Conservation (phyloP, 2,329 filamentous ascomycete genomes). For the Raffaelea arxii region DNA sequence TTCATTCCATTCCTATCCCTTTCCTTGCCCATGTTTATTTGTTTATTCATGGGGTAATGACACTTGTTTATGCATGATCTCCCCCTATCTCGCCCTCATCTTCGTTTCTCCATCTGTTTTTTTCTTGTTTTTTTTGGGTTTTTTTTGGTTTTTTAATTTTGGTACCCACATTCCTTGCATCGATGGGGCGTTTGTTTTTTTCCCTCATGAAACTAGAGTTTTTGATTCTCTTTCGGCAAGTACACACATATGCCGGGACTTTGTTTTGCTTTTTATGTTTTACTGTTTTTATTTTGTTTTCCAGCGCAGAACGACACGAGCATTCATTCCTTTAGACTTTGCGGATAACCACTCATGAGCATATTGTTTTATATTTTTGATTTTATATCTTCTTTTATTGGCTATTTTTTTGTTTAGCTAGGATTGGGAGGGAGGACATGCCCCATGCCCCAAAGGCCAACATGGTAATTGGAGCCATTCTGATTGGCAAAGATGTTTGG, state of each 20-base stretch:
- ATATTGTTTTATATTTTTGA: neutral
- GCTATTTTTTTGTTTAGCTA: no score
- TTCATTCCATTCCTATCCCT: no score
- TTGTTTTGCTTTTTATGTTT: neutral
- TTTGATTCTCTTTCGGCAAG: no score
- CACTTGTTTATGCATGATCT: neutral
- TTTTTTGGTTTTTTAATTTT: neutral
- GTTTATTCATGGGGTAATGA: no score
- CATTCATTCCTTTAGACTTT: slow-evolving; percentile 4
- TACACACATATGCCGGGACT: neutral
- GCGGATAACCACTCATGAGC: no score
- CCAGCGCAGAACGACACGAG: neutral
- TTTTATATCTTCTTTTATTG: neutral
- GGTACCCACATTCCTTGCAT: slow-evolving; percentile 13
- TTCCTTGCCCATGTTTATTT: no score
- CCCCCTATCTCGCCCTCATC: neutral
- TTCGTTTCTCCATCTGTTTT: neutral
- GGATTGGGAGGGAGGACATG: no score
- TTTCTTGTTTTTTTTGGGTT: neutral
- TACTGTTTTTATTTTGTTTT: neutral
- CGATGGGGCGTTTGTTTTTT: slow-evolving; percentile 7
- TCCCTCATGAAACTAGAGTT: no score
- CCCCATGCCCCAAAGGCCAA: no score
- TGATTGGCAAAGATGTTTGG: no score
- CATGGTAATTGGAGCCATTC: no score